These are phyloP conservation scores for Cytospora schulzeri DNA, from an alignment of 2,329 filamentous ascomycete species.

Conservation along the genomic window DNA sequence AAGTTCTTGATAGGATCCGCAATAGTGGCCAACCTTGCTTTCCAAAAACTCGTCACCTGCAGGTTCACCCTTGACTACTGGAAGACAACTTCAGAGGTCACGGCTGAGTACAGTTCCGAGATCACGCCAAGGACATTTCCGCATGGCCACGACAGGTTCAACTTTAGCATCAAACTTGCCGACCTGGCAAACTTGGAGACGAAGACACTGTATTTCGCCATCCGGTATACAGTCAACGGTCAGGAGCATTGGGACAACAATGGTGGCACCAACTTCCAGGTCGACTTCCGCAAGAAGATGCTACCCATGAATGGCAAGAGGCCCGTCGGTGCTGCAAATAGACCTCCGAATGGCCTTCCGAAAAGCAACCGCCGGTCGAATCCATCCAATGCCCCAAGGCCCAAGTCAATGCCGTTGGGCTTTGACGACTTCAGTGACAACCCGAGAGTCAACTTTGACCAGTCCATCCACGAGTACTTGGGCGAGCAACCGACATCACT, in stretches of 20 bases:
- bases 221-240: constrained; percentile 82
- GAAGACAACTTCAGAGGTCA: constrained; percentile 96
- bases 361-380: constrained; percentile 64
- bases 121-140: constrained; percentile 65
- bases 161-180: constrained; percentile 89
- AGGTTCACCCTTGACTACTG: constrained; percentile 97
- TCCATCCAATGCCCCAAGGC: constrained; percentile 46
- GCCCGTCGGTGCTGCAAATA: constrained; percentile 52
- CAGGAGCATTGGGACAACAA: constrained; percentile 98
- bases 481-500: constrained; percentile 64
- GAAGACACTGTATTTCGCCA: constrained; percentile 90
- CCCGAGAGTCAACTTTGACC: constrained; percentile 59
- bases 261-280: constrained; percentile 80
- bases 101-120: constrained; percentile 83
- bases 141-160: constrained; percentile 81
- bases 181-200: constrained; percentile 89
- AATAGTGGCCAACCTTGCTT: constrained; percentile 84
- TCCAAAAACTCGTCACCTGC: constrained; percentile 85
- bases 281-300: constrained; percentile 85
- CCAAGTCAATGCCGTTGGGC: constrained; percentile 58
- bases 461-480: constrained; percentile 63
- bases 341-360: constrained; percentile 59
- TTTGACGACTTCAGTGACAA: constrained; percentile 73
- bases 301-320: constrained; percentile 63
- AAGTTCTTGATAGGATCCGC: constrained; percentile 83